phyloP scores from a whole-genome alignment of 352 stramenopile species.

The Phytophthora boehmeriae region DNA sequence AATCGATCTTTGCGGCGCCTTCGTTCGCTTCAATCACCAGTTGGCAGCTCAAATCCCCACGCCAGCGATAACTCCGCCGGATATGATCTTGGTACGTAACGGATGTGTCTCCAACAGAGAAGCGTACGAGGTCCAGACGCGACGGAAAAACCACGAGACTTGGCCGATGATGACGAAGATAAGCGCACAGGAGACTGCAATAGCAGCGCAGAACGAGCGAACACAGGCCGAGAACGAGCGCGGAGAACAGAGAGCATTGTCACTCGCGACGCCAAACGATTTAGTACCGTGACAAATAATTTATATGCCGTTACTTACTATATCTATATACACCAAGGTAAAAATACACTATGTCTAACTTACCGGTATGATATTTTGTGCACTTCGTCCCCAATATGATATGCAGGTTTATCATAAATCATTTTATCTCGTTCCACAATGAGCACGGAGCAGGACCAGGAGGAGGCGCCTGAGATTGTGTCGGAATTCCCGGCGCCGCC shows the following conservation, averaged over 20 bases:
- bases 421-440: slow-evolving; percentile 13
- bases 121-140: slow-evolving; percentile 61
- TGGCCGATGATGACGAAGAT: slow-evolving; percentile 10
- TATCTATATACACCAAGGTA: no score
- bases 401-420: no score
- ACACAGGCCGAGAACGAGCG: slow-evolving; percentile 7
- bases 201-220: neutral
- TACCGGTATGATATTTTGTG: no score
- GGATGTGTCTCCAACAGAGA: slow-evolving; percentile 60
- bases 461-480: slow-evolving; percentile 80
- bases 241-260: slow-evolving; percentile 42
- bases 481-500: slow-evolving; percentile 83
- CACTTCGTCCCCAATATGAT: no score
- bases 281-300: no score
- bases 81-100: slow-evolving; percentile 71
- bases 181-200: slow-evolving; percentile 8
- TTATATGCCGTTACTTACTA: no score
- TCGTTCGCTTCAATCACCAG: slow-evolving; percentile 47
- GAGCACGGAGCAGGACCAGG: slow-evolving; percentile 28
- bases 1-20: slow-evolving; percentile 29
- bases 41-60: slow-evolving; percentile 77
- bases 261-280: no score
- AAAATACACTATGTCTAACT: no score
- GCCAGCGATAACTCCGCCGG: slow-evolving; percentile 60
- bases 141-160: slow-evolving; percentile 27